phyloP scores from a whole-genome alignment of 1,284 basidiomycete species.

The Trichosporon coremiiforme region DNA sequence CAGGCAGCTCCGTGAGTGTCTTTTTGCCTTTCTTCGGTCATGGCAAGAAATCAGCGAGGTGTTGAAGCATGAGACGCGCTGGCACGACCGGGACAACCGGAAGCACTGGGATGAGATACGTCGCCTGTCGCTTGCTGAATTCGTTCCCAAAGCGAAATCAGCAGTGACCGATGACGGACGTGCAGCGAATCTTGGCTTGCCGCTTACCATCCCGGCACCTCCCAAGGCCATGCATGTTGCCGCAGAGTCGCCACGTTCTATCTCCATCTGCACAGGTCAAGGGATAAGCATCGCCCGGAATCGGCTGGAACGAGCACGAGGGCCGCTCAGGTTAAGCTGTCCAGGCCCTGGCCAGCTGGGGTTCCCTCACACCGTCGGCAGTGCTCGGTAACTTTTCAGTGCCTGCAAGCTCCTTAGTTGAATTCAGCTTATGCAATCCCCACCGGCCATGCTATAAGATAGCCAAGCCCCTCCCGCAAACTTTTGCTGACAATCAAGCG shows the following conservation, averaged over 20 bases:
- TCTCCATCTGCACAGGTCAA: too few species aligned
- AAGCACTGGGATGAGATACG: neutral
- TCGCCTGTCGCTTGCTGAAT: neutral
- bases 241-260: too few species aligned
- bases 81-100: neutral
- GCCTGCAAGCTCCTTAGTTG: neutral
- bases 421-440: slow-evolving; percentile 9
- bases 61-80: neutral
- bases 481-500: neutral
- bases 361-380: neutral
- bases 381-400: slow-evolving; percentile 6
- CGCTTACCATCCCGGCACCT: too few species aligned
- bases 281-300: too few species aligned
- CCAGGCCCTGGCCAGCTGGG: neutral
- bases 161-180: too few species aligned
- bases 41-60: neutral
- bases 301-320: neutral
- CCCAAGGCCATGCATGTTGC: too few species aligned
- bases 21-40: neutral
- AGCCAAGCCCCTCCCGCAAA: neutral
- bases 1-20: slow-evolving; percentile 5
- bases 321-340: neutral
- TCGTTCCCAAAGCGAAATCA: too few species aligned
- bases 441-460: neutral
- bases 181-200: too few species aligned